These are phyloP conservation scores for Wickerhamomyces bovis DNA, from an alignment of 805 yeast genomes.

Conservation along the genomic window DNA sequence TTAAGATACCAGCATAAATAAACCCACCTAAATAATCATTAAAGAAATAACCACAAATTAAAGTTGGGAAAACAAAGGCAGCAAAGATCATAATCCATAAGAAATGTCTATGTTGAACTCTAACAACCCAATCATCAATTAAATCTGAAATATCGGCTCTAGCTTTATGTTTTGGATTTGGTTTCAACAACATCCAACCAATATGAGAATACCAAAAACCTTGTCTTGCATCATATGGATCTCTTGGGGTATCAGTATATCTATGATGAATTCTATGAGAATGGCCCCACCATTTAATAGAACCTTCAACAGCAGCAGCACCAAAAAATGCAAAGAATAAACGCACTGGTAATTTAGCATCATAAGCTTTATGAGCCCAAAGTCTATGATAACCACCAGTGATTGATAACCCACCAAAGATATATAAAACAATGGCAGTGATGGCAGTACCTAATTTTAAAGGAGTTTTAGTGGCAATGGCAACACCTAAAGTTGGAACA, in stretches of 20 bases:
- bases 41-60: slow-evolving; percentile 49
- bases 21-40: slow-evolving; percentile 68
- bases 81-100: slow-evolving; percentile 51
- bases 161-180: slow-evolving; percentile 78
- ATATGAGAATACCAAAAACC: slow-evolving; percentile 83
- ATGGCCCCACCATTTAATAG: slow-evolving; percentile 87
- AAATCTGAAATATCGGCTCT: slow-evolving; percentile 56
- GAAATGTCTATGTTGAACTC: slow-evolving; percentile 79
- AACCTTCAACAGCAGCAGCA: slow-evolving; percentile 79
- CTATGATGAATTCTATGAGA: slow-evolving; percentile 83
- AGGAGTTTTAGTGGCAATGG: slow-evolving; percentile 37
- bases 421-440: slow-evolving; percentile 42
- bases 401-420: slow-evolving; percentile 63
- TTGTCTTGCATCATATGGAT: slow-evolving; percentile 79
- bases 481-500: slow-evolving; percentile 52
- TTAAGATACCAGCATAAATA: slow-evolving; percentile 67
- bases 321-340: slow-evolving; percentile 71
- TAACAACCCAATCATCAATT: slow-evolving; percentile 71
- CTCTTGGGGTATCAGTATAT: slow-evolving; percentile 77
- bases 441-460: slow-evolving; percentile 31
- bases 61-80: slow-evolving; percentile 57
- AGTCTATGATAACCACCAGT: slow-evolving; percentile 83
- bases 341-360: slow-evolving; percentile 54
- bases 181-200: slow-evolving; percentile 80
- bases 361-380: slow-evolving; percentile 71